Evolutionary conservation across 306 rosid genomes (phyloP), one percentile per base, ranked within the genome.

Genomic region (Rosa lucieae): DNA sequence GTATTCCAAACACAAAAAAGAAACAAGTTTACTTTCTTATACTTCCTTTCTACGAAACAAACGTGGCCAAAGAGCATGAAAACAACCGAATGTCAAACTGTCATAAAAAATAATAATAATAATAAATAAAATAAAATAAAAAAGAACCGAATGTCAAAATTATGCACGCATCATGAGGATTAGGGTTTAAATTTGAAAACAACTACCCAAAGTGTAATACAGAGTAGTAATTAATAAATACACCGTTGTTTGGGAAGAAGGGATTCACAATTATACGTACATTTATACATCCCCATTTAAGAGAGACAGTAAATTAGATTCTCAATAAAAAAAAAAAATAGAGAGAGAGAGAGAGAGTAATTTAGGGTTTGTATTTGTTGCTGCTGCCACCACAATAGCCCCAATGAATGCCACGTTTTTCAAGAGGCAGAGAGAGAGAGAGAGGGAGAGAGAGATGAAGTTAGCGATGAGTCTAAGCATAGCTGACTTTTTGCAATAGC

Each of bases 401-500:
- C 65, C 53, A 84, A 65, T 90, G 79, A 87, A 87, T 84, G 88
- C 78, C 49, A 59, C 83, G 55, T 69, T 79, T 78, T 77, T 21
- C 12, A 5, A 49, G 17, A 3, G 52, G 48, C 48, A 46, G 48
- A 46, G 12, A 46, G 49, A 32, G 35, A 40, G 44, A 40, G 44
- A 40, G 37, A 40, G 5, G 5, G 44, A 40, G 44, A 40, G 12
- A 12, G 68, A 70, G 55, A 40, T 20, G 35, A 1, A 47, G 56
- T 52, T 70, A 47, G 17, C 14, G 35, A 51, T 8, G 68, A 66
- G 78, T 53, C 80, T 63, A 63, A 78, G 73, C 62, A 48, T 52
- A 56, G 86, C 62, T 80, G 91, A 90, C 90, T 79, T 88, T 84
- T 84, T 42, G 85, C 66, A 56, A 78, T 5, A 15, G 78, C 70